Conservation (phyloP, 495 filamentous ascomycete species). For the Hyaloscypha finlandica region DNA sequence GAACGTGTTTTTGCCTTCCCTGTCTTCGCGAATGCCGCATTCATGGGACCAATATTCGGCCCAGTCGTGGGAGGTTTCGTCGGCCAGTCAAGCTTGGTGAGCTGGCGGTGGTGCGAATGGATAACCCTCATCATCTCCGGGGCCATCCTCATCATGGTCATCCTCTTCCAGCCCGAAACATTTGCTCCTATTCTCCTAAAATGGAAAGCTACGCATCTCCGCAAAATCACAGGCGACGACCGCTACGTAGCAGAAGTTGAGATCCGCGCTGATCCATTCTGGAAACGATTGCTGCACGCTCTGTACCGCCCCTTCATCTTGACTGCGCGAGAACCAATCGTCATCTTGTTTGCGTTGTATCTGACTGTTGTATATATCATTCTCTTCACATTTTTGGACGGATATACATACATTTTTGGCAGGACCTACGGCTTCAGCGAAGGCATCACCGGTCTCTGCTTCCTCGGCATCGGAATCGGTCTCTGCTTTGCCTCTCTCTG, state of each 20-base stretch:
- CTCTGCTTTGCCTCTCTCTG: constrained; percentile 47
- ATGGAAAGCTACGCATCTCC: constrained; percentile 61
- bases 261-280: constrained; percentile 59
- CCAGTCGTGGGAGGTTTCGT: constrained; percentile 66
- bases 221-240: constrained; percentile 64
- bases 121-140: constrained; percentile 72
- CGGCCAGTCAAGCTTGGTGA: constrained; percentile 61
- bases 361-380: constrained; percentile 66
- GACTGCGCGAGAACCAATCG: constrained; percentile 71
- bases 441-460: constrained; percentile 58
- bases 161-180: constrained; percentile 71
- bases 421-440: constrained; percentile 55
- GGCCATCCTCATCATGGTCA: constrained; percentile 54
- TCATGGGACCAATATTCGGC: constrained; percentile 44
- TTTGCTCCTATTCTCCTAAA: constrained; percentile 65
- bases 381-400: constrained; percentile 67
- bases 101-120: constrained; percentile 81
- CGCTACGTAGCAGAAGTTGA: constrained; percentile 71
- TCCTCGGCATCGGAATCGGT: constrained; percentile 59
- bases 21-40: constrained; percentile 54
- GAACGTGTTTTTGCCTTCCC: constrained; percentile 68
- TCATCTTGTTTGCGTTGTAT: constrained; percentile 62
- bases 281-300: constrained; percentile 60
- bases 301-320: constrained; percentile 70
- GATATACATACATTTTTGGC: constrained; percentile 65